phyloP scores from a whole-genome alignment of 164 flowering plant genomes.

The Pachysandra terminalis region DNA sequence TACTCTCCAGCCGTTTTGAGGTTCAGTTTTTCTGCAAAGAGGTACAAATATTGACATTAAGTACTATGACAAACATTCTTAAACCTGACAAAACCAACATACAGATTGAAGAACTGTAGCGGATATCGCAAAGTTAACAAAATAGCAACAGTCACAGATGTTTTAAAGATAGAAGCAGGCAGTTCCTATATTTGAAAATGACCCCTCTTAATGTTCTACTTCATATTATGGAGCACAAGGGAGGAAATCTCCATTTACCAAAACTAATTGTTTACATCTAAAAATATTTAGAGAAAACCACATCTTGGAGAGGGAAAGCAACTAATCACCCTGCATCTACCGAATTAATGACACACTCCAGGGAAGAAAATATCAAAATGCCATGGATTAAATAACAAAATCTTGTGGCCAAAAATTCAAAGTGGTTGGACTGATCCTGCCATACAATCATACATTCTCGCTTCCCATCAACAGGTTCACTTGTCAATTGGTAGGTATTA shows the following conservation, averaged over 20 bases:
- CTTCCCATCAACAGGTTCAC: background rate
- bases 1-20: conserved; percentile 64
- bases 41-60: background rate
- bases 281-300: background rate
- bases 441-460: background rate
- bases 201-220: background rate
- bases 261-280: background rate
- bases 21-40: conserved; percentile 59
- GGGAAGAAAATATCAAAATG: background rate
- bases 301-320: background rate
- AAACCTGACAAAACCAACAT: background rate
- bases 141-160: background rate
- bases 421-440: background rate
- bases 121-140: background rate
- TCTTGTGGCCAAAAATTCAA: background rate
- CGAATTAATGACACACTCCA: background rate
- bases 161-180: background rate
- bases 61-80: background rate
- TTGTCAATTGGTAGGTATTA: background rate
- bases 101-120: background rate
- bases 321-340: background rate
- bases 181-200: too few species aligned
- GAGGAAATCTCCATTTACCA: background rate
- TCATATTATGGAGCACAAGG: too few species aligned
- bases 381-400: background rate